Evolutionary conservation across 2,329 filamentous ascomycete genomes (phyloP), one percentile per base, ranked within the genome.

Genomic region (Pestalotiopsis sp.): DNA sequence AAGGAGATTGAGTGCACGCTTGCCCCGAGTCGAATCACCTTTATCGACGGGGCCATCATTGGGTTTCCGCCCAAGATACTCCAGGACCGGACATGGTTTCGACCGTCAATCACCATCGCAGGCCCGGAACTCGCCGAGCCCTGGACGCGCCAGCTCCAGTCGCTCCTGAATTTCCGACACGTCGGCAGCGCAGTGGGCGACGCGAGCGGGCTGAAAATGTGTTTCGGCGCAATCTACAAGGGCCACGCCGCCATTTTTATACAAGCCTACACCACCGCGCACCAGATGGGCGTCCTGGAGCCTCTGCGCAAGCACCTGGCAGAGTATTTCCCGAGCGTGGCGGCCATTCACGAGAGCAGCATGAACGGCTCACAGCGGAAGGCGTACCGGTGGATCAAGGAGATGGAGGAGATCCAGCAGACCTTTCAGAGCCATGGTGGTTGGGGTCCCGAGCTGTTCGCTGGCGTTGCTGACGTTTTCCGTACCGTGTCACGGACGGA

Each of bases 341-440:
- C 6, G 1, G 12, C 20, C 14, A 41, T 63, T 11, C 31, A 63
- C 20, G 60, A 63, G 23, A 63, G 60, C 9, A 45, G 31, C 36
- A 41, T 63, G 31, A 12, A 20, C 12, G 60, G 60, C 5, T 63
- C 60, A 6, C 60, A 63, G 60, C 60, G 60, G 17, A 63, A 63
- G 60, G 31, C 60, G 20, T 63, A 63, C 5, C 23, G 60, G n/a
- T 63, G 60, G 60, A 63, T 63, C 38, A 45, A 45, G 14, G 60
- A 63, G 11, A 63, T 45, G 60, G 60, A 63, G n/a, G 60, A 63
- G 20, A 41, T 63, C 20, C 14, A 12, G 12, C 2, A 3, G 38
- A 63, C 60, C 14, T 63, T 63, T 23, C 23, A 23, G 11, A 38
- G n/a, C 17, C 12, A 63, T 23, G 60, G 36, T 11, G 60, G 60